These are phyloP conservation scores for Ambispora gerdemannii DNA, from an alignment of 192 early-diverging fungal genomes.

Conservation along the genomic window DNA sequence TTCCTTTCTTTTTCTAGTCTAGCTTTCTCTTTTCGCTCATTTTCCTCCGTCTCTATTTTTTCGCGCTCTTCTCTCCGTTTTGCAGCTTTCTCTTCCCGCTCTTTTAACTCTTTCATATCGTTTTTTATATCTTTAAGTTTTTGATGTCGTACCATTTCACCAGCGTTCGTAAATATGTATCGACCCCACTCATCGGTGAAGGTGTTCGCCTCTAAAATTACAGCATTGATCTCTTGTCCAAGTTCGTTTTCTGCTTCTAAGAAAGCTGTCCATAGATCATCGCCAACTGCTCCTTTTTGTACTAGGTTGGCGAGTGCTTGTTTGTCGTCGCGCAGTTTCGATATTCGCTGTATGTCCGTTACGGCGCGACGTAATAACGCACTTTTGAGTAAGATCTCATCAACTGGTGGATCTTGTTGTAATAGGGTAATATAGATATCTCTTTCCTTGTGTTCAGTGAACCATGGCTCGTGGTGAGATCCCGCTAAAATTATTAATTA, in stretches of 20 bases:
- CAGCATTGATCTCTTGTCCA: constrained; percentile 73
- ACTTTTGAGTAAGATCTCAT: constrained; percentile 61
- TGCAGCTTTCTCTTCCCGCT: constrained; percentile 48
- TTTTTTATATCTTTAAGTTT: constrained; percentile 47
- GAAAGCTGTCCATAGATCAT: constrained; percentile 78
- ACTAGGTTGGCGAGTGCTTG: constrained; percentile 69
- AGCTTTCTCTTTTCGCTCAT: constrained; percentile 42
- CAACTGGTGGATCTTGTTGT: constrained; percentile 52
- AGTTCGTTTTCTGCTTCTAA: constrained; percentile 74
- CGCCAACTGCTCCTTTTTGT: constrained; percentile 74
- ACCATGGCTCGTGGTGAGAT: constrained; percentile 61
- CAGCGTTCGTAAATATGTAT: constrained; percentile 78
- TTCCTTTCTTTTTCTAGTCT: constrained; percentile 38
- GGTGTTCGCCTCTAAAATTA: constrained; percentile 79
- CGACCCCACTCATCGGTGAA: constrained; percentile 78
- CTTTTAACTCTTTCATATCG: constrained; percentile 47
- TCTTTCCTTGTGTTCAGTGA: constrained; percentile 56
- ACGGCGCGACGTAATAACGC: constrained; percentile 81
- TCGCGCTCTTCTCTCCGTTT: constrained; percentile 45
- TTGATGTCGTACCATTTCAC: constrained; percentile 70
- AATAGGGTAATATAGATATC: constrained; percentile 65
- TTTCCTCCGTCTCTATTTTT: constrained; percentile 41
- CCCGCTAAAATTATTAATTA: background rate
- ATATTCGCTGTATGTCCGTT: constrained; percentile 68
- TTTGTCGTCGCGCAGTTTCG: constrained; percentile 79